Percentiles rank a stretch among this genome's conserved stretches.
Evolutionary conservation across 2,329 filamentous ascomycete genomes (phyloP).

Genomic region (Colletotrichum liriopes): DNA sequence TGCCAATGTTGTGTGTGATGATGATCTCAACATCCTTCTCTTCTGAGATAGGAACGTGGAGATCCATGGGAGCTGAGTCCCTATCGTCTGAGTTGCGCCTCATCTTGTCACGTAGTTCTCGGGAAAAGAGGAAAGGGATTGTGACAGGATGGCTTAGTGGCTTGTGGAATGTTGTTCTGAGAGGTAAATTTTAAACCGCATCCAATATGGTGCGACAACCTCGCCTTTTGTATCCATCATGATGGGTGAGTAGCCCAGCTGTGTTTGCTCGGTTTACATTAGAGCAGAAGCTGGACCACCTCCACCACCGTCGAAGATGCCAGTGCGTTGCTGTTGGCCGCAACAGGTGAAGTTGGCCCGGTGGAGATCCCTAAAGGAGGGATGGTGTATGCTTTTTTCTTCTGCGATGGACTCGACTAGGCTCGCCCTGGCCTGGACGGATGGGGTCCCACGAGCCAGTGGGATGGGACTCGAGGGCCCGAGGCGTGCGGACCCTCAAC

Average conservation of each 20-base stretch:
- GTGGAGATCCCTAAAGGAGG: conserved; percentile 19
- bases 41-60: background rate
- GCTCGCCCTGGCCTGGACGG: conserved; percentile 15
- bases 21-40: conserved; percentile 33
- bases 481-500: conserved; percentile 25
- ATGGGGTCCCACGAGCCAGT: conserved; percentile 19
- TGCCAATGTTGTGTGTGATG: conserved; percentile 12
- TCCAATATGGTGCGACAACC: conserved; percentile 1
- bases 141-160: background rate
- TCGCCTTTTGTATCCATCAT: conserved; percentile 29
- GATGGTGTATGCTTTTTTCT: conserved; percentile 28
- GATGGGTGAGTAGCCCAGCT: conserved; percentile 10
- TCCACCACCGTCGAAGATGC: conserved; percentile 10
- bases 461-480: conserved; percentile 10
- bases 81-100: conserved; percentile 9
- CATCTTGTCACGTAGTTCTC: conserved; percentile 18
- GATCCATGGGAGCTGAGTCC: background rate
- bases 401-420: conserved; percentile 13
- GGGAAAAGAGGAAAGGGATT: background rate
- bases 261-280: conserved; percentile 27
- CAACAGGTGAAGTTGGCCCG: conserved; percentile 9
- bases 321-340: background rate
- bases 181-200: background rate
- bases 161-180: conserved; percentile 17
- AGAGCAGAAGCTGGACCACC: background rate